These are phyloP conservation scores for Amoeboaphelidium protococcarum DNA, from an alignment of 371 early-diverging fungal species.

Conservation along the genomic window DNA sequence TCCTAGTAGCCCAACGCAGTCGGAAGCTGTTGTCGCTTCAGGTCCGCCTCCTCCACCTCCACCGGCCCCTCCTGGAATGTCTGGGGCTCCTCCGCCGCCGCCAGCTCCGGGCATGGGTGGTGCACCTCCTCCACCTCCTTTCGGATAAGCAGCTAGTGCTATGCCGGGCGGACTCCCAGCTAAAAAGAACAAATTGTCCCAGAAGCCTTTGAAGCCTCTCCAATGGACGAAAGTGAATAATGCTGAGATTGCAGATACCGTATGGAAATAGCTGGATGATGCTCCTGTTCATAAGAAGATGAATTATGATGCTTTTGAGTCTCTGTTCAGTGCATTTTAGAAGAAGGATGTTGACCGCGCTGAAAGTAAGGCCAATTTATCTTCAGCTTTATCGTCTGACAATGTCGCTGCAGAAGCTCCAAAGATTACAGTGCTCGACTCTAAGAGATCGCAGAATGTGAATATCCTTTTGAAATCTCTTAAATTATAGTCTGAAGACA, in stretches of 20 bases:
- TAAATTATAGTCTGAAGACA: conserved; percentile 11
- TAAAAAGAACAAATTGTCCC: conserved; percentile 15
- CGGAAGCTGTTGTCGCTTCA: too few relatives aligned
- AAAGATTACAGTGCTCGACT: conserved; percentile 19
- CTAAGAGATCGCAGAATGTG: conserved; percentile 17
- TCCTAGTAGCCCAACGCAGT: too few relatives aligned
- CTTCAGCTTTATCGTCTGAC: background rate
- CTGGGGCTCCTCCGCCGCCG: conserved; percentile 12
- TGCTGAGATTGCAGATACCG: conserved; percentile 12
- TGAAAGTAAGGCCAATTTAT: background rate
- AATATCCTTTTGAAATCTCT: conserved; percentile 19
- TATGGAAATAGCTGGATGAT: conserved; percentile 20
- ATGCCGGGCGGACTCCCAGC: conserved; percentile 5
- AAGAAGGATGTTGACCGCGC: conserved; percentile 4
- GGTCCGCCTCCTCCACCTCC: conserved; percentile 3
- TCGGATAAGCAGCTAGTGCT: background rate
- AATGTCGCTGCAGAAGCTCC: background rate
- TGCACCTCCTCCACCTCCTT: conserved; percentile 4
- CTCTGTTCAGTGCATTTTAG: conserved; percentile 19
- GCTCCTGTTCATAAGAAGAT: conserved; percentile 11
- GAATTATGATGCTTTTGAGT: conserved; percentile 18
- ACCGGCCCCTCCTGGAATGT: conserved; percentile 2
- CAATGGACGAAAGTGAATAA: conserved; percentile 23
- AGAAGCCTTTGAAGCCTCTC: conserved; percentile 20
- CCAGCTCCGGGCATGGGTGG: conserved; percentile 10